These are phyloP conservation scores for Tuber melanosporum DNA, from an alignment of 495 filamentous ascomycete species.

Conservation along the genomic window DNA sequence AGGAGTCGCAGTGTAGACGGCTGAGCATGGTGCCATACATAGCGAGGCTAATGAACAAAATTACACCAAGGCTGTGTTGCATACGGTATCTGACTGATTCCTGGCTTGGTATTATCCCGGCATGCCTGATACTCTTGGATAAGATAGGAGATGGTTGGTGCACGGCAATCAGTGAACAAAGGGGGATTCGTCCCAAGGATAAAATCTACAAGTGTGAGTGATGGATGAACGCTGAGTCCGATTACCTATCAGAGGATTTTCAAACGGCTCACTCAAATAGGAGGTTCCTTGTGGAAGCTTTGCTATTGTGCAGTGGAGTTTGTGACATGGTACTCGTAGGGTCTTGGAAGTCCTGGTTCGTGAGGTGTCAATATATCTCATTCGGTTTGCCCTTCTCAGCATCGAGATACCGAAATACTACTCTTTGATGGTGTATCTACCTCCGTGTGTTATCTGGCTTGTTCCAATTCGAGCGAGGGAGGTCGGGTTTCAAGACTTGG, in stretches of 20 bases:
- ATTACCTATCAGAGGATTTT: neutral
- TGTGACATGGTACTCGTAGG: neutral
- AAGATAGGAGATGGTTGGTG: too few species aligned
- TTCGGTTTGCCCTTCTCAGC: neutral
- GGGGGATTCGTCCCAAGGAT: too few species aligned
- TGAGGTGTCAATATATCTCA: neutral
- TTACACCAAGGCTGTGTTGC: too few species aligned
- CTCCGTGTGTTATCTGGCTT: neutral
- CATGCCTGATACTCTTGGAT: too few species aligned
- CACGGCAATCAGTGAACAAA: too few species aligned
- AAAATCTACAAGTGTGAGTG: too few species aligned
- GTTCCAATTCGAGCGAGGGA: neutral
- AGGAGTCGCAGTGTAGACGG: too few species aligned
- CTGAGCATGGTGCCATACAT: too few species aligned
- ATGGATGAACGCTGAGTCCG: neutral
- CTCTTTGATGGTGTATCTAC: neutral
- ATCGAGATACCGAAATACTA: neutral
- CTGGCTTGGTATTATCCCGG: too few species aligned
- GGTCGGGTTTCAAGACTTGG: neutral
- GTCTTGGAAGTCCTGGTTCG: neutral
- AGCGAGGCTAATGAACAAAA: too few species aligned
- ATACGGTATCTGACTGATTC: too few species aligned
- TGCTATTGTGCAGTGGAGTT: neutral
- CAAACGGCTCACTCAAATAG: neutral
- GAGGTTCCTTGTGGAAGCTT: neutral